Evolutionary conservation across 2,329 filamentous ascomycete species (phyloP).

Genomic region (Cladophialophora psammophila): DNA sequence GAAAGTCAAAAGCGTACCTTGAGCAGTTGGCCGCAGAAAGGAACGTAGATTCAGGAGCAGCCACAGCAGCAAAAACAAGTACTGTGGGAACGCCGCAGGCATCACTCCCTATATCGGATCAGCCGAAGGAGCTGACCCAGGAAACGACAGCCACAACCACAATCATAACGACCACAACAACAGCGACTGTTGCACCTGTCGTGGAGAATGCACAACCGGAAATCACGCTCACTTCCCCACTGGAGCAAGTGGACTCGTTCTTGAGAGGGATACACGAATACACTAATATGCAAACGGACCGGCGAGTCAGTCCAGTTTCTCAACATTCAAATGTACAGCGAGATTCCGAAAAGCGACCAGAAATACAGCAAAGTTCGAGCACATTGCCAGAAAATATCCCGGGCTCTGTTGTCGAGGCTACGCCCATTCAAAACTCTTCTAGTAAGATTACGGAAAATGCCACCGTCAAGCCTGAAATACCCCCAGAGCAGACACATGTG

Average conservation of each 20-base stretch:
- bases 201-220: neutral
- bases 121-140: neutral
- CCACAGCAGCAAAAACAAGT: neutral
- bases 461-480: constrained; percentile 16
- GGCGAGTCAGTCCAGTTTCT: constrained; percentile 10
- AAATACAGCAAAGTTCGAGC: constrained; percentile 3
- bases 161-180: no score
- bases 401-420: neutral
- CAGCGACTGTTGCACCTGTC: neutral
- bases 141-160: neutral
- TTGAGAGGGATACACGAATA: constrained; percentile 56
- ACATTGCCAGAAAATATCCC: neutral
- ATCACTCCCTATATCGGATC: constrained; percentile 1
- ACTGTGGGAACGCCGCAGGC: neutral
- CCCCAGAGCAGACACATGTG: neutral
- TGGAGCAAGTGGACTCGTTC: constrained; percentile 41
- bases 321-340: neutral
- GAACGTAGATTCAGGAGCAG: constrained; percentile 8
- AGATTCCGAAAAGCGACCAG: constrained; percentile 4
- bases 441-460: constrained; percentile 6
- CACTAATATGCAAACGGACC: constrained; percentile 41
- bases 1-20: constrained; percentile 39
- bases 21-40: constrained; percentile 35
- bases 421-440: neutral
- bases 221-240: constrained; percentile 6